Conservation (phyloP, 1,284 basidiomycete genomes). For the Ustilago shanxiensis region DNA sequence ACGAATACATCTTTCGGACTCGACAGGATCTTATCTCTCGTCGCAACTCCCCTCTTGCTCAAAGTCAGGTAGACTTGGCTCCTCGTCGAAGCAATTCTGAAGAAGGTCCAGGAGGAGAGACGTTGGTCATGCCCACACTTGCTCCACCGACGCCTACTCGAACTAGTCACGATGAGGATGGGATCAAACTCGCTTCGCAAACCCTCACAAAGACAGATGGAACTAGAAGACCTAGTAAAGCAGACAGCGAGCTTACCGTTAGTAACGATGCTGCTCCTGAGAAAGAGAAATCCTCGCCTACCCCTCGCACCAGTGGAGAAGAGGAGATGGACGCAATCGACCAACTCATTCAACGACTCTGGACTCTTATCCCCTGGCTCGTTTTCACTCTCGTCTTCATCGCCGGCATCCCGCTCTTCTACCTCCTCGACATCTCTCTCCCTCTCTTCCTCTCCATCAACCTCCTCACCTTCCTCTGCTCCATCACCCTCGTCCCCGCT, state of each 20-base stretch:
- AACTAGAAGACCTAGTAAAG: conserved; percentile 19
- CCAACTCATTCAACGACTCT: conserved; percentile 43
- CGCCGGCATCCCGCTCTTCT: conserved; percentile 57
- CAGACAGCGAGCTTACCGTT: conserved; percentile 25
- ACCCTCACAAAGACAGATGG: neutral
- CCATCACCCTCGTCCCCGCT: conserved; percentile 58
- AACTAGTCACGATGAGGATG: neutral
- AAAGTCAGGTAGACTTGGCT: neutral
- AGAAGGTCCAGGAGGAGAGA: conserved; percentile 9
- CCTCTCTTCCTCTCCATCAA: conserved; percentile 61
- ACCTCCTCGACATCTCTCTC: conserved; percentile 53
- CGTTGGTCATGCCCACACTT: conserved; percentile 31
- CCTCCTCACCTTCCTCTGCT: conserved; percentile 54
- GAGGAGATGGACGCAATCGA: conserved; percentile 54
- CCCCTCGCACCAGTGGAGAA: neutral
- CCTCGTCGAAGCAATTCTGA: neutral
- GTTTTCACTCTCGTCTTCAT: conserved; percentile 47
- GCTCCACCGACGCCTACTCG: conserved; percentile 19
- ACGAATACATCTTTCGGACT: conserved; percentile 34
- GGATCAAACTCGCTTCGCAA: neutral
- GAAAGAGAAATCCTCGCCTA: neutral
- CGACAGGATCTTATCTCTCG: conserved; percentile 10
- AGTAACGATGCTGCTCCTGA: conserved; percentile 10
- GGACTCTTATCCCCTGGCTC: conserved; percentile 45
- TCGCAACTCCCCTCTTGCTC: neutral